These are phyloP conservation scores for Plectosphaerella plurivora DNA, from an alignment of 2,329 filamentous ascomycete genomes.

Conservation along the genomic window DNA sequence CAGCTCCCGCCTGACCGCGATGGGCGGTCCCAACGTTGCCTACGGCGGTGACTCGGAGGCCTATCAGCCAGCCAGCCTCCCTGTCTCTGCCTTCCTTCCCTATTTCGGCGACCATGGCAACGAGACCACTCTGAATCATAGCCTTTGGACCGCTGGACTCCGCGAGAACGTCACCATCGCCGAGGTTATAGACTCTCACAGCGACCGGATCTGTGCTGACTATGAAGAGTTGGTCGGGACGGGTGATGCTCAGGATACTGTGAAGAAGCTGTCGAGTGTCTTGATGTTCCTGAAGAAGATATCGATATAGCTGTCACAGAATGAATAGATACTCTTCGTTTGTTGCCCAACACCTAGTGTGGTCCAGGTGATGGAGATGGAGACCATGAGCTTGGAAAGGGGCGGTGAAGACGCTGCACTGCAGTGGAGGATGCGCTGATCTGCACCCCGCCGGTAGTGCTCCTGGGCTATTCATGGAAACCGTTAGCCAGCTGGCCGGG, in stretches of 20 bases:
- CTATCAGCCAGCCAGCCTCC: background rate
- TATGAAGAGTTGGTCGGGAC: background rate
- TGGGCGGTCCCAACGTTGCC: slow-evolving; percentile 5
- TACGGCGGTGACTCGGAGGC: background rate
- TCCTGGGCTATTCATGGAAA: no score
- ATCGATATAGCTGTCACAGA: no score
- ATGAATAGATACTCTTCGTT: no score
- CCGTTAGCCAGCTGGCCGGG: no score
- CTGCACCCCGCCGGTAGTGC: no score
- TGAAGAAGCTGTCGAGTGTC: no score
- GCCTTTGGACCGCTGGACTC: slow-evolving; percentile 4
- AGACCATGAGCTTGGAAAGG: background rate
- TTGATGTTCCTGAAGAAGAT: no score
- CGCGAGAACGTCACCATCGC: slow-evolving; percentile 7
- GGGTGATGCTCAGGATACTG: no score
- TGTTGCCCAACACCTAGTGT: no score
- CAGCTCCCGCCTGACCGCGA: slow-evolving; percentile 4
- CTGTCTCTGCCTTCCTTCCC: background rate
- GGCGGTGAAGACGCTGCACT: no score
- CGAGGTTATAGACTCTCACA: slow-evolving; percentile 7
- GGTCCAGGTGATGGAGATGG: background rate
- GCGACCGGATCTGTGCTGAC: slow-evolving; percentile 4
- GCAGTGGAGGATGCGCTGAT: no score
- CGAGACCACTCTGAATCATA: slow-evolving; percentile 4
- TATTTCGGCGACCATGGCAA: slow-evolving; percentile 7